A percentile compares a stretch with the other conserved stretches of the same genome.
These are phyloP conservation scores for Simplicillium sp. DNA, from an alignment of 2,329 filamentous ascomycete genomes.

Conservation along the genomic window DNA sequence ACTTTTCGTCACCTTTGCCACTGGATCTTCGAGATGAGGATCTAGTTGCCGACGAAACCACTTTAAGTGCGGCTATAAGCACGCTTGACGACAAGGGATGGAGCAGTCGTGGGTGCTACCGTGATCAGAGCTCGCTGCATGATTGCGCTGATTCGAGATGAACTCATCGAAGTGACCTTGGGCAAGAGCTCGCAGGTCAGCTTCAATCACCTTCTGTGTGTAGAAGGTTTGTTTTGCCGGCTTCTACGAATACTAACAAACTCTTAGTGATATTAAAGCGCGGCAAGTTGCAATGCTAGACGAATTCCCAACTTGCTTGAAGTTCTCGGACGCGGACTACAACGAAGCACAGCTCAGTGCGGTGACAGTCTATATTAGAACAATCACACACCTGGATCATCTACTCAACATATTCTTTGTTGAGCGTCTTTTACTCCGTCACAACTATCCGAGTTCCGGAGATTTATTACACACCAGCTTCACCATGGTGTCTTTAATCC, in stretches of 20 bases:
- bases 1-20: conserved; percentile 42
- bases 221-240: neutral
- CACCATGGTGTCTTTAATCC: conserved; percentile 35
- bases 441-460: conserved; percentile 23
- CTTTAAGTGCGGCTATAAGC: conserved; percentile 8
- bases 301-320: conserved; percentile 27
- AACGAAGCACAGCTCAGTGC: conserved; percentile 18
- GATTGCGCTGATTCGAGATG: conserved; percentile 43
- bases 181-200: conserved; percentile 15
- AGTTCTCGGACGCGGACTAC: conserved; percentile 26
- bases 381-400: conserved; percentile 38
- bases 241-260: neutral
- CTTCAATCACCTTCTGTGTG: conserved; percentile 13
- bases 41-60: conserved; percentile 26
- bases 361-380: conserved; percentile 28
- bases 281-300: conserved; percentile 20
- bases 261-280: conserved; percentile 23
- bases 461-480: conserved; percentile 34
- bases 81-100: conserved; percentile 40
- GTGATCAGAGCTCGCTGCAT: conserved; percentile 34
- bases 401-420: conserved; percentile 50
- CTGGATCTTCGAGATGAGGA: conserved; percentile 43
- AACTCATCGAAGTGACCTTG: conserved; percentile 48
- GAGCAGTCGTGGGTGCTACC: conserved; percentile 36
- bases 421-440: conserved; percentile 43